Percentiles rank a stretch among this genome's conserved stretches.
These are phyloP conservation scores for Fusarium sp. DNA, from an alignment of 2,329 filamentous ascomycete species.

Conservation along the genomic window DNA sequence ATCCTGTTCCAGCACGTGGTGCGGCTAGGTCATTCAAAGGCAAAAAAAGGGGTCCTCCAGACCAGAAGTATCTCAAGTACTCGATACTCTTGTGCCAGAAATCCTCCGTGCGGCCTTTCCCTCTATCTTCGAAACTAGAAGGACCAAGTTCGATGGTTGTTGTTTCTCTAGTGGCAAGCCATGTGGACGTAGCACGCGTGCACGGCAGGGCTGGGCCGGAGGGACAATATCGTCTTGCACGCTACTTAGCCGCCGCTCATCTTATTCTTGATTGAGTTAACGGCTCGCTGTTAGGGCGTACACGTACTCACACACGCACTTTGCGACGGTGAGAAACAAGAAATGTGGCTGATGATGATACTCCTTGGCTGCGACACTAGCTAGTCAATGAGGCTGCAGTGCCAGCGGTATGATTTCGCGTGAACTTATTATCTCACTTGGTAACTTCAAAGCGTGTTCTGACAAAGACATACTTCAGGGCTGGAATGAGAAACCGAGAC, in stretches of 20 bases:
- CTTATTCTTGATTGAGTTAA: constrained; percentile 15
- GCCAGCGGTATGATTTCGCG: not conserved
- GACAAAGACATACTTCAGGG: not conserved
- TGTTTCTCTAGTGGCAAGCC: constrained; percentile 27
- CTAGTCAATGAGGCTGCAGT: not conserved
- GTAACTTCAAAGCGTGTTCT: not conserved
- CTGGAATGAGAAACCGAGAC: constrained; percentile 7
- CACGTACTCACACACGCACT: not conserved
- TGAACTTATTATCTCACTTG: constrained; percentile 10
- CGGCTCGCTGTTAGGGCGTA: constrained; percentile 15
- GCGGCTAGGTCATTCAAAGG: constrained; percentile 20
- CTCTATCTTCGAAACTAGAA: constrained; percentile 3
- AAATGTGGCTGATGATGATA: constrained; percentile 27
- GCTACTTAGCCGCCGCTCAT: constrained; percentile 10
- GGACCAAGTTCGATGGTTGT: constrained; percentile 14
- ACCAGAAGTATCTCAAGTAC: constrained; percentile 35
- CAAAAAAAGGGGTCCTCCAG: constrained; percentile 19
- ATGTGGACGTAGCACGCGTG: constrained; percentile 29
- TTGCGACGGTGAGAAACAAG: constrained; percentile 13
- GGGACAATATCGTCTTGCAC: constrained; percentile 1
- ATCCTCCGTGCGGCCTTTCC: not conserved
- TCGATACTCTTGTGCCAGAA: constrained; percentile 27
- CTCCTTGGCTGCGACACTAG: not conserved
- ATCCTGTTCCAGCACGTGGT: constrained; percentile 38
- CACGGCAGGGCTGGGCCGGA: constrained; percentile 20